These are phyloP conservation scores for Cladosporium colombiae DNA, from an alignment of 2,329 filamentous ascomycete species.

Conservation along the genomic window DNA sequence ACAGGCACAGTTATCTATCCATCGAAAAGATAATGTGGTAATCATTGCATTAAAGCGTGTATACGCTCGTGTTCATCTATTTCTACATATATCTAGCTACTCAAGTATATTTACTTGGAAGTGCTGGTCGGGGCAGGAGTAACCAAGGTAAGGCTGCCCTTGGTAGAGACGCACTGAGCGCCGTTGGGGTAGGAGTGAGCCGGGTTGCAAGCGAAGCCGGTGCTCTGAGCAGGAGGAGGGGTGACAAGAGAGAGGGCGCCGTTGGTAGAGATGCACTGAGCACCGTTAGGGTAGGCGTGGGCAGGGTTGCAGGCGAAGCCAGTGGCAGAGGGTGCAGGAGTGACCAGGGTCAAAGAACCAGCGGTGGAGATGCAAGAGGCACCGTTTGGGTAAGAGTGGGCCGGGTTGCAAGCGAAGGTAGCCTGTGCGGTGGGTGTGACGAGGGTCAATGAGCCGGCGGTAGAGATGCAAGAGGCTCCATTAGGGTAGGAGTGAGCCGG, in stretches of 20 bases:
- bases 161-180: conserved; percentile 23
- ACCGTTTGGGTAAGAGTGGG: conserved; percentile 25
- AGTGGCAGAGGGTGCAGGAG: conserved; percentile 15
- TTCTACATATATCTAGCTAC: neutral
- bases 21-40: neutral
- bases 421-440: conserved; percentile 13
- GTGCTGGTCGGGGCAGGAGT: conserved; percentile 12
- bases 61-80: neutral
- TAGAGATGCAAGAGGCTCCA: conserved; percentile 24
- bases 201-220: conserved; percentile 24
- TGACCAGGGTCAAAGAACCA: conserved; percentile 23
- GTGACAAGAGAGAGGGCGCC: conserved; percentile 26
- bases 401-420: conserved; percentile 25
- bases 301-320: conserved; percentile 30
- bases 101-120: neutral
- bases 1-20: neutral
- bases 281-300: conserved; percentile 27
- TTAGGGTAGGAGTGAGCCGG: conserved; percentile 26
- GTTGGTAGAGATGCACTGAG: conserved; percentile 24
- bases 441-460: conserved; percentile 23
- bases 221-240: conserved; percentile 14
- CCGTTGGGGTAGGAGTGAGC: conserved; percentile 26
- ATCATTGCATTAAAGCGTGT: neutral
- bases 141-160: conserved; percentile 25
- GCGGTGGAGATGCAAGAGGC: conserved; percentile 24